A percentile compares a stretch with the other conserved stretches of the same genome.
Evolutionary conservation across 441 rosid genomes (phyloP).

Genomic region (Gossypium davidsonii): DNA sequence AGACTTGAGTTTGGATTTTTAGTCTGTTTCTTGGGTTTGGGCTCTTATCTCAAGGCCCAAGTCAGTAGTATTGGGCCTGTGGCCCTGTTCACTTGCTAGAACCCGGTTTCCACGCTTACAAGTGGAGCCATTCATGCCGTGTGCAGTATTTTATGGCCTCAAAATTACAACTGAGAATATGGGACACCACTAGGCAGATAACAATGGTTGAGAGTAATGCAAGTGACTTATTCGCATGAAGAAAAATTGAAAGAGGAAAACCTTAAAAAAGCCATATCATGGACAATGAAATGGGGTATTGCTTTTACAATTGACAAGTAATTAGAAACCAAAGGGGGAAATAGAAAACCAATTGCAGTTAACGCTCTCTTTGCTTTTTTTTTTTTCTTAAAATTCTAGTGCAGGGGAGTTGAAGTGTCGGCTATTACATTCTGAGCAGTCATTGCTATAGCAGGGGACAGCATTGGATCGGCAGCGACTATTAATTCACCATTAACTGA

Average conservation of each 20-base stretch:
- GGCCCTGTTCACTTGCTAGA: constrained; percentile 9
- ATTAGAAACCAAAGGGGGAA: background rate
- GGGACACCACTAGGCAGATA: constrained; percentile 76
- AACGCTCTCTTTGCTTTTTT: background rate
- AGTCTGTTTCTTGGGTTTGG: too few relatives aligned
- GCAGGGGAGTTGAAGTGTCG: constrained; percentile 56
- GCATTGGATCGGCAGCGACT: constrained; percentile 59
- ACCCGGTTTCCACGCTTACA: constrained; percentile 61
- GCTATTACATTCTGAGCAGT: constrained; percentile 89
- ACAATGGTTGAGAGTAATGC: constrained; percentile 59
- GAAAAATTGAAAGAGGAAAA: constrained; percentile 79
- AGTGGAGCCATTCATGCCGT: constrained; percentile 72
- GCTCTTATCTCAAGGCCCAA: too few relatives aligned
- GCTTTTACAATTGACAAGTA: constrained; percentile 72
- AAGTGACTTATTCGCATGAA: constrained; percentile 30
- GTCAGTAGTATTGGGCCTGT: too few relatives aligned
- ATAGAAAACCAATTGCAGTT: background rate
- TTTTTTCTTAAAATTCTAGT: background rate
- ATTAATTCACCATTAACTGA: constrained; percentile 66
- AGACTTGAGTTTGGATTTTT: too few relatives aligned
- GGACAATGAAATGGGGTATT: constrained; percentile 87
- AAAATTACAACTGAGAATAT: constrained; percentile 43
- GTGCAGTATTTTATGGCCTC: constrained; percentile 61
- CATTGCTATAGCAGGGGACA: constrained; percentile 81
- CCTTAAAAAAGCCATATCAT: constrained; percentile 54